A percentile compares a stretch with the other conserved stretches of the same genome.
Conservation (phyloP, 2,329 filamentous ascomycete species). For the Coniochaeta sp. region DNA sequence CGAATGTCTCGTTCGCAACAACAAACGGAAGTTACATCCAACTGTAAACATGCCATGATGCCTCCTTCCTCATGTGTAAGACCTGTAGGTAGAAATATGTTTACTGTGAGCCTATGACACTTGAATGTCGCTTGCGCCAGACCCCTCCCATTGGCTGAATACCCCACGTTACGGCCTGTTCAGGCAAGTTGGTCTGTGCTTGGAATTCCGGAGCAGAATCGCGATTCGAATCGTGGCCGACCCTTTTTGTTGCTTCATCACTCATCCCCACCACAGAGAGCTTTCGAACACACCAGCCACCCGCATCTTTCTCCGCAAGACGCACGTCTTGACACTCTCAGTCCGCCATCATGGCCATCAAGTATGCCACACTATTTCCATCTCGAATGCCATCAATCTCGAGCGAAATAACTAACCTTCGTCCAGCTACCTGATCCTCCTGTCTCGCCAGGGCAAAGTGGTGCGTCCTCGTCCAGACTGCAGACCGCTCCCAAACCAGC, state of each 20-base stretch:
- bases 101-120: background rate
- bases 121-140: background rate
- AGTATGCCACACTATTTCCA: conserved; percentile 28
- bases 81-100: background rate
- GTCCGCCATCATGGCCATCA: conserved; percentile 38
- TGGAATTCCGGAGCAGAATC: background rate
- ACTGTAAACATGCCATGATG: background rate
- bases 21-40: background rate
- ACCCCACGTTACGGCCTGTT: background rate
- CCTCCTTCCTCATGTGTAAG: too few relatives aligned
- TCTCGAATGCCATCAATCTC: background rate
- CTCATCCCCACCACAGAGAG: conserved; percentile 13
- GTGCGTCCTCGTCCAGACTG: too few relatives aligned
- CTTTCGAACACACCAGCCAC: conserved; percentile 3
- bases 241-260: conserved; percentile 13
- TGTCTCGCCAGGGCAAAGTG: conserved; percentile 98
- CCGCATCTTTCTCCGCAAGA: conserved; percentile 6
- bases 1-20: too few relatives aligned
- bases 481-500: background rate
- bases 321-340: conserved; percentile 2
- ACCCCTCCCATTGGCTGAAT: background rate
- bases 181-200: background rate
- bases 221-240: conserved; percentile 18
- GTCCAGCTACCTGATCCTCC: conserved; percentile 86
- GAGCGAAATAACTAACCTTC: conserved; percentile 17